Evolutionary conservation across 73 alveolate species (phyloP).

Genomic region (Diophrys appendiculata): DNA sequence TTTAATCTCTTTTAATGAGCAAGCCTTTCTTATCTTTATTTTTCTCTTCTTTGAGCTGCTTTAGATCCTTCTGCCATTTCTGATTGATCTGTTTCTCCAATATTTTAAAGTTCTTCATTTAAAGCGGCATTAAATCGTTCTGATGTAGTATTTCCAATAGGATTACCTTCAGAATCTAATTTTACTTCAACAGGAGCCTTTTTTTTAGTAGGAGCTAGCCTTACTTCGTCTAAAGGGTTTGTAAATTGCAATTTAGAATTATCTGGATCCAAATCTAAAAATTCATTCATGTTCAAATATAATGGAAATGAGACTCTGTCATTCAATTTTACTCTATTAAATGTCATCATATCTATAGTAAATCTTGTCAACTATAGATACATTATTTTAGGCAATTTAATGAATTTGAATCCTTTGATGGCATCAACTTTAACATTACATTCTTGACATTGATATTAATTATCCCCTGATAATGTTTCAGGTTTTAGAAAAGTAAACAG

Average conservation of each 20-base stretch:
- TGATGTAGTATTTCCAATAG: slow-evolving; percentile 36
- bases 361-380: slow-evolving; percentile 82
- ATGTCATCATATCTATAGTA: slow-evolving; percentile 78
- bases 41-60: slow-evolving; percentile 5
- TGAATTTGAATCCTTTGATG: slow-evolving; percentile 76
- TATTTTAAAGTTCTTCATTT: slow-evolving; percentile 31
- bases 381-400: slow-evolving; percentile 77
- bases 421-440: slow-evolving; percentile 93
- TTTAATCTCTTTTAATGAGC: slow-evolving; percentile 3
- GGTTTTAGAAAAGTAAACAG: slow-evolving; percentile 79
- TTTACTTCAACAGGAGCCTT: slow-evolving; percentile 11
- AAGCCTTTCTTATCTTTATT: slow-evolving; percentile 20
- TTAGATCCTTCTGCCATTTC: background rate
- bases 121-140: slow-evolving; percentile 40
- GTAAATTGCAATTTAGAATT: too few species aligned
- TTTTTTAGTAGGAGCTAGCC: background rate
- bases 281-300: slow-evolving; percentile 73
- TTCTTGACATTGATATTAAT: slow-evolving; percentile 81
- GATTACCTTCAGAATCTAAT: too few species aligned
- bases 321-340: slow-evolving; percentile 74
- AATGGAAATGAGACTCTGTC: slow-evolving; percentile 79
- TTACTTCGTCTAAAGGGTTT: slow-evolving; percentile 12
- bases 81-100: slow-evolving; percentile 3
- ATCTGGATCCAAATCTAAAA: too few species aligned
- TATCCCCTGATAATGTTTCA: slow-evolving; percentile 80